Evolutionary conservation across 345 rosid genomes (phyloP).

Genomic region (Camelina neglecta): DNA sequence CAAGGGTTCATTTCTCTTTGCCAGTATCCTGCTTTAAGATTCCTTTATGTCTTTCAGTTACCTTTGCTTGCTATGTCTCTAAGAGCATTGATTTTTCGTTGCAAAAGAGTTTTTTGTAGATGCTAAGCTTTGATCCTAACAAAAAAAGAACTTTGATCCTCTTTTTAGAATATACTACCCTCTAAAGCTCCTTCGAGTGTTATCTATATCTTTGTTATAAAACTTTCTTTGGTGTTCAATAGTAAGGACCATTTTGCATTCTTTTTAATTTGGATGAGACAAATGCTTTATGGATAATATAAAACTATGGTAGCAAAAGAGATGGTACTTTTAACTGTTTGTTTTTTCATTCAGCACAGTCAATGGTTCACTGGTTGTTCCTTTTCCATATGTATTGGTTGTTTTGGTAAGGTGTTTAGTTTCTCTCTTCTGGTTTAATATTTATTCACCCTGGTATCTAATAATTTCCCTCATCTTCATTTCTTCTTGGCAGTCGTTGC

Average conservation of each 20-base stretch:
- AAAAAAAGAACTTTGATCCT: too few species aligned
- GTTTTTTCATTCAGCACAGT: slow-evolving; percentile 20
- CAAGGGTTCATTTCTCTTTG: not conserved
- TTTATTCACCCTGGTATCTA: slow-evolving; percentile 3
- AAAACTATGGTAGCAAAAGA: slow-evolving; percentile 2
- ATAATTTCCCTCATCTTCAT: not conserved
- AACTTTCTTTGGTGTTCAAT: not conserved
- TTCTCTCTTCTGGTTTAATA: slow-evolving; percentile 15
- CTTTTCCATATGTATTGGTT: slow-evolving; percentile 32
- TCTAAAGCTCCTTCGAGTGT: not conserved
- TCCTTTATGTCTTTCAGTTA: slow-evolving; percentile 12
- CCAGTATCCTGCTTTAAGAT: slow-evolving; percentile 11
- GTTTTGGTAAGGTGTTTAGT: slow-evolving; percentile 30
- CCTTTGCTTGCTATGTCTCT: too few species aligned
- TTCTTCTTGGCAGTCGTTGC: slow-evolving; percentile 30
- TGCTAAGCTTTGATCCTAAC: not conserved
- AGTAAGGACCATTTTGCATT: not conserved
- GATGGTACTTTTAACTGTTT: slow-evolving; percentile 13
- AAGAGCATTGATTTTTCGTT: not conserved
- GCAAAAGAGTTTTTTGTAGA: slow-evolving; percentile 5
- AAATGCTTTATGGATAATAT: not conserved
- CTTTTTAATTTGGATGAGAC: slow-evolving; percentile 17
- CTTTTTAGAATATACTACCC: not conserved
- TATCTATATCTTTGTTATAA: not conserved
- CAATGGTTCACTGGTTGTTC: slow-evolving; percentile 40